phyloP scores from a whole-genome alignment of 768 basidiomycete genomes.

The Termitomyces sp. region DNA sequence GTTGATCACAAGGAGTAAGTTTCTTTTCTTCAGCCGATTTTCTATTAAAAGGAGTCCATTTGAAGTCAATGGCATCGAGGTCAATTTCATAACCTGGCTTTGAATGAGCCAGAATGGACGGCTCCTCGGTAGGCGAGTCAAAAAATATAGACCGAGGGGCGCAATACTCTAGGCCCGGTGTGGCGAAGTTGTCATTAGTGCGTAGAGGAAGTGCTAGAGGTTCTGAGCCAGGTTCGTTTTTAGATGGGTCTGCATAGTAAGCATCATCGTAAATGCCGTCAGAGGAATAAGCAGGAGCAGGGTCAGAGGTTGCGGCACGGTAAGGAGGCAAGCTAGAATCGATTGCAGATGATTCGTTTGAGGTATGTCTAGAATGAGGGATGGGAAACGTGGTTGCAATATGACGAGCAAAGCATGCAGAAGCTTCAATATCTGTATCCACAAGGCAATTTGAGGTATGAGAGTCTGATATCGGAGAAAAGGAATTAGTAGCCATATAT shows the following conservation, averaged over 20 bases:
- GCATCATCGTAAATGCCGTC: constrained; percentile 12
- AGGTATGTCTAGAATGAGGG: background rate
- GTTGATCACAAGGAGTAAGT: background rate
- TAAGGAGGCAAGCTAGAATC: constrained; percentile 11
- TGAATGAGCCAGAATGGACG: constrained; percentile 32
- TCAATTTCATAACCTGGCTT: constrained; percentile 30
- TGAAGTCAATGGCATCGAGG: constrained; percentile 41
- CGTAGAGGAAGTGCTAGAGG: background rate
- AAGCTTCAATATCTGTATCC: background rate
- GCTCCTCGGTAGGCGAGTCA: constrained; percentile 47
- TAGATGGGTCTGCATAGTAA: constrained; percentile 11
- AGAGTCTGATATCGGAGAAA: background rate
- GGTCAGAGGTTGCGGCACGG: constrained; percentile 7
- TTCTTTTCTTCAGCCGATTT: constrained; percentile 11
- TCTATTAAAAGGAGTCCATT: constrained; percentile 47
- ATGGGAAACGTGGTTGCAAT: background rate
- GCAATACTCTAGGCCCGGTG: constrained; percentile 41
- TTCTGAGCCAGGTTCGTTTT: constrained; percentile 13
- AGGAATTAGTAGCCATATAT: background rate
- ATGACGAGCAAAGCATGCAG: background rate
- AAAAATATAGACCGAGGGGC: constrained; percentile 36
- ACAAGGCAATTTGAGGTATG: background rate
- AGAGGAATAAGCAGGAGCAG: constrained; percentile 14
- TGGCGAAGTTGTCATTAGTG: constrained; percentile 17
- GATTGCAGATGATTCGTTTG: background rate